phyloP scores from a whole-genome alignment of 2,329 filamentous ascomycete species.

The Biscogniauxia marginata region DNA sequence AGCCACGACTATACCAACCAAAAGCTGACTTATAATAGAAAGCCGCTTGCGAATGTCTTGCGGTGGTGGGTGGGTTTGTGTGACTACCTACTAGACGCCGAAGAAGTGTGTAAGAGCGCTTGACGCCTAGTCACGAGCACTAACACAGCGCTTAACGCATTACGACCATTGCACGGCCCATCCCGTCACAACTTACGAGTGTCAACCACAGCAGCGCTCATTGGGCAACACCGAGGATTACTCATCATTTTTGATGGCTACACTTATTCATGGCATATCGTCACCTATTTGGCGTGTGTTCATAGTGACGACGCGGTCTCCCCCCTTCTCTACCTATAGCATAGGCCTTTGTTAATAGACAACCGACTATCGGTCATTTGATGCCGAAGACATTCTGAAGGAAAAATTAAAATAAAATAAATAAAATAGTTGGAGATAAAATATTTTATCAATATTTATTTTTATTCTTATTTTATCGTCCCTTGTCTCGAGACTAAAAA shows the following conservation, averaged over 20 bases:
- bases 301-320: not conserved
- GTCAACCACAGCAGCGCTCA: not conserved
- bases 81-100: too few species aligned
- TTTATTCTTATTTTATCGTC: not conserved
- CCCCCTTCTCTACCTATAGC: not conserved
- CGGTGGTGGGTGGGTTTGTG: not conserved
- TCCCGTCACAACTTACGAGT: not conserved
- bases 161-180: conserved; percentile 8
- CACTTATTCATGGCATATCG: not conserved
- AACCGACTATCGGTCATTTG: not conserved
- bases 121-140: conserved; percentile 4
- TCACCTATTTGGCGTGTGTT: not conserved
- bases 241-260: not conserved
- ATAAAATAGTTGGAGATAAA: conserved; percentile 2
- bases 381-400: not conserved
- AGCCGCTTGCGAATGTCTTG: not conserved
- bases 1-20: not conserved
- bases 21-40: not conserved
- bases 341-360: not conserved
- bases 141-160: conserved; percentile 10
- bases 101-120: not conserved
- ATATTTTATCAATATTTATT: conserved; percentile 7
- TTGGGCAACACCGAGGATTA: not conserved
- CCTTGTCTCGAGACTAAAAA: not conserved
- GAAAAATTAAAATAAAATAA: conserved; percentile 5